Evolutionary conservation across 139 green algal species (phyloP), one percentile per base, ranked within the genome.

Genomic region (Marvania coccoides): DNA sequence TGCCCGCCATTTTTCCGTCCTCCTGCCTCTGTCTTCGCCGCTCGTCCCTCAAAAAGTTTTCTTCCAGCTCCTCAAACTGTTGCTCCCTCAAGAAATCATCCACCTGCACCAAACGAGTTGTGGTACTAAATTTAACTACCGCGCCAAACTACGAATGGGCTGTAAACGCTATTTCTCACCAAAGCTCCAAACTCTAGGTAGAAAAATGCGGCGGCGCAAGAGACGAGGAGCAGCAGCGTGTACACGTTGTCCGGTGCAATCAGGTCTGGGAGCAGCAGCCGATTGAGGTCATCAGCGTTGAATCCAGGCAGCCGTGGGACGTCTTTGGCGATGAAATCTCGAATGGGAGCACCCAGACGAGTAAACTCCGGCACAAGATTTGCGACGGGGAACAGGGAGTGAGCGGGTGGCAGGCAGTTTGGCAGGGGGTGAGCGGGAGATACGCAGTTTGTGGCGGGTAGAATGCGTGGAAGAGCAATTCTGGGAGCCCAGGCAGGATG

Each of bases 181-280:
- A 66, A 26, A 13, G 38, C 35, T n/a, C 26, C 23, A 8, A 29
- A 26, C 56, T 66, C 59, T 28, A 66, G 33, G 23, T 9, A 29
- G 26, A 66, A 9, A 66, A 66, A 66, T 24, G 37, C 59, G 23
- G 40, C 35, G 2, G 33, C 39, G 56, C 38, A 66, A 10, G 59
- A 58, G 23, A 66, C 15, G n/a, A 53, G 37, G 19, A 70, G 3
- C 40, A 48, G 10, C 26, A 66, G 26, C 5, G 30, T 47, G 29
- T 12, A 9, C 12, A 12, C 31, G 13, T 53, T 48, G 10, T 24
- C n/a, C 29, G 19, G 12, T 12, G 46, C 45, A 12, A 61, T 23
- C 31, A 74, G 30, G 33, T 74, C 68, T 33, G 68, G 68, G 13
- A 68, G 39, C 0, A 74, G 53, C 34, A 74, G 55, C 1, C 59